Percentiles rank a stretch among this genome's conserved stretches.
Evolutionary conservation across 108 stramenopile species (phyloP).

Genomic region (Discostella pseudostelligera): DNA sequence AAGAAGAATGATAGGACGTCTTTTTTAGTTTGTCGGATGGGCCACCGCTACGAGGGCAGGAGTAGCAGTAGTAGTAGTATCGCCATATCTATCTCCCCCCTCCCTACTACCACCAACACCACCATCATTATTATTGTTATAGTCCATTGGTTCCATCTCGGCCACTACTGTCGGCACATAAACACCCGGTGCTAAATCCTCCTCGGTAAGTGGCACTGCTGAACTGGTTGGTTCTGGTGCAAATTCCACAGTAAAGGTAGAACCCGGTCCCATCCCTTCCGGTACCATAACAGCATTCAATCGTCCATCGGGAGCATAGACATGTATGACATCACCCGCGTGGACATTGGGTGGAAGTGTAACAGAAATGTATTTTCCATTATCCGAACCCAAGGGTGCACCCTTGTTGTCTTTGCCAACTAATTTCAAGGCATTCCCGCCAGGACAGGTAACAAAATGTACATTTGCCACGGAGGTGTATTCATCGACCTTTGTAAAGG

Average conservation of each 20-base stretch:
- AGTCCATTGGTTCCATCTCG: constrained; percentile 17
- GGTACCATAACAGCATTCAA: constrained; percentile 79
- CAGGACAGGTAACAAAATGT: constrained; percentile 82
- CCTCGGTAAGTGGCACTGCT: constrained; percentile 29
- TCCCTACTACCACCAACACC: not conserved
- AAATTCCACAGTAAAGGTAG: constrained; percentile 86
- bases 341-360: constrained; percentile 74
- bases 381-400: constrained; percentile 15
- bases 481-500: constrained; percentile 41
- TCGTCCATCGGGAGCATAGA: constrained; percentile 75
- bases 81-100: not conserved
- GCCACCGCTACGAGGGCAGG: constrained; percentile 6
- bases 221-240: constrained; percentile 19
- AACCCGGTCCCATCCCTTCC: constrained; percentile 76
- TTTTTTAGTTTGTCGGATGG: not conserved
- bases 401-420: constrained; percentile 55
- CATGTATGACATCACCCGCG: constrained; percentile 77
- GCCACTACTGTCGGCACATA: constrained; percentile 45
- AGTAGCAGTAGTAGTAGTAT: constrained; percentile 11
- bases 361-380: constrained; percentile 62
- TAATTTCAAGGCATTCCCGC: constrained; percentile 80
- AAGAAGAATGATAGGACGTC: not conserved
- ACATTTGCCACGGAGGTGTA: constrained; percentile 58
- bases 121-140: not conserved
- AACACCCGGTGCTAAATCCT: constrained; percentile 40